phyloP scores from a whole-genome alignment of 2,329 filamentous ascomycete genomes.

The Colletotrichum sp. region DNA sequence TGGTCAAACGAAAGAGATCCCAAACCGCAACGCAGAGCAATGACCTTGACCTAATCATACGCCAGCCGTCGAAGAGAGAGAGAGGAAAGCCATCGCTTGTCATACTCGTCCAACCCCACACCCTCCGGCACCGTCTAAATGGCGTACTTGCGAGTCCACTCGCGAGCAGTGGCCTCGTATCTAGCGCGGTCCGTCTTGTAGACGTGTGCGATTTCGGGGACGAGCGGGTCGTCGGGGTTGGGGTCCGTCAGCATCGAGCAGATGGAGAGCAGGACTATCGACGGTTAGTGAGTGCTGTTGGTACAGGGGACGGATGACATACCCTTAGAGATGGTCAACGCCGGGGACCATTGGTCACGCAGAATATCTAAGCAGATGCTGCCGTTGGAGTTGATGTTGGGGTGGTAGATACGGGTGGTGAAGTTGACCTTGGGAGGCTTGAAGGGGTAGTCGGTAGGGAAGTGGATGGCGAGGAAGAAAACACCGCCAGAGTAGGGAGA shows the following conservation, averaged over 20 bases:
- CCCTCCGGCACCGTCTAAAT: constrained; percentile 62
- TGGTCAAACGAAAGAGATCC: constrained; percentile 16
- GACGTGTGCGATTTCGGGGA: constrained; percentile 98
- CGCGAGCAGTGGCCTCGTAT: constrained; percentile 95
- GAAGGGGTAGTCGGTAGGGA: constrained; percentile 99
- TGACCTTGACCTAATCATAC: constrained; percentile 19
- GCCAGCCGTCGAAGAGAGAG: constrained; percentile 18
- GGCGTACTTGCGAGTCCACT: constrained; percentile 99
- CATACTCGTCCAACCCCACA: constrained; percentile 12
- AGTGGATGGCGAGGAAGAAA: constrained; percentile 98
- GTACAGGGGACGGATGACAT: constrained; percentile 28
- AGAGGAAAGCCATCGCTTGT: constrained; percentile 20
- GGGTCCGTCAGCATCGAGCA: constrained; percentile 99
- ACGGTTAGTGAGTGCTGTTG: background rate
- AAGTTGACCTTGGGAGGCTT: constrained; percentile 99
- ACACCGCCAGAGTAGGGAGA: constrained; percentile 98
- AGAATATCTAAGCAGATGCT: constrained; percentile 99
- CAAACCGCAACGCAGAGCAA: constrained; percentile 22
- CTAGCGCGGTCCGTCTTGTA: constrained; percentile 98
- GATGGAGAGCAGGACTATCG: constrained; percentile 90
- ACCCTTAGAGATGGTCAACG: constrained; percentile 99
- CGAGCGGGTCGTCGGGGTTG: constrained; percentile 97
- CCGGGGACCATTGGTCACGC: constrained; percentile 98
- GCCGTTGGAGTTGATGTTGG: constrained; percentile 99
- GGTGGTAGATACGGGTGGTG: constrained; percentile 99